Evolutionary conservation across 192 early-diverging fungal species (phyloP).

Genomic region (Backusella sp.): DNA sequence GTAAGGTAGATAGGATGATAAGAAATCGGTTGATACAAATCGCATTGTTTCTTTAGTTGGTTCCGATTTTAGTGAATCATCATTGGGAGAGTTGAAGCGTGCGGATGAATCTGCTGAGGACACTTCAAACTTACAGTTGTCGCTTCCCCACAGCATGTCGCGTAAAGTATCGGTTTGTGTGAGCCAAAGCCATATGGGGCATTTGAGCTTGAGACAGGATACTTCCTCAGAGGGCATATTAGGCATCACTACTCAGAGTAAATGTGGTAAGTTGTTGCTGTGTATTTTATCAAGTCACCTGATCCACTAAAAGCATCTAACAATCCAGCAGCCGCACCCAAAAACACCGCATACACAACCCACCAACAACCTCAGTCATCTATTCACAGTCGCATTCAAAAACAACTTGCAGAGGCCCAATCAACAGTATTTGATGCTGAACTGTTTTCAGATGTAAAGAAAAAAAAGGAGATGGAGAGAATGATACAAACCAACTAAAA

Average conservation of each 20-base stretch:
- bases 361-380: neutral
- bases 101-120: neutral
- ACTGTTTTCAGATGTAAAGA: constrained; percentile 42
- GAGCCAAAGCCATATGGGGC: constrained; percentile 7
- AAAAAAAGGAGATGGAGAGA: neutral
- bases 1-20: constrained; percentile 4
- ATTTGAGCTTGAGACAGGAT: neutral
- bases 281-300: neutral
- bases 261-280: neutral
- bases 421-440: constrained; percentile 48
- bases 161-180: constrained; percentile 12
- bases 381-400: constrained; percentile 18
- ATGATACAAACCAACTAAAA: neutral
- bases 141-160: constrained; percentile 27
- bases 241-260: neutral
- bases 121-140: constrained; percentile 8
- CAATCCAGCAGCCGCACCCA: neutral
- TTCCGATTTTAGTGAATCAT: constrained; percentile 34
- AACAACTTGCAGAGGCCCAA: constrained; percentile 42
- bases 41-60: constrained; percentile 18
- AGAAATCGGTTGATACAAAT: neutral
- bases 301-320: neutral
- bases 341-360: neutral
- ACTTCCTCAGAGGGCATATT: constrained; percentile 15
- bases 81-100: constrained; percentile 31